These are phyloP conservation scores for Candida dubliniensis DNA, from an alignment of 1,139 yeast genomes.

Conservation along the genomic window DNA sequence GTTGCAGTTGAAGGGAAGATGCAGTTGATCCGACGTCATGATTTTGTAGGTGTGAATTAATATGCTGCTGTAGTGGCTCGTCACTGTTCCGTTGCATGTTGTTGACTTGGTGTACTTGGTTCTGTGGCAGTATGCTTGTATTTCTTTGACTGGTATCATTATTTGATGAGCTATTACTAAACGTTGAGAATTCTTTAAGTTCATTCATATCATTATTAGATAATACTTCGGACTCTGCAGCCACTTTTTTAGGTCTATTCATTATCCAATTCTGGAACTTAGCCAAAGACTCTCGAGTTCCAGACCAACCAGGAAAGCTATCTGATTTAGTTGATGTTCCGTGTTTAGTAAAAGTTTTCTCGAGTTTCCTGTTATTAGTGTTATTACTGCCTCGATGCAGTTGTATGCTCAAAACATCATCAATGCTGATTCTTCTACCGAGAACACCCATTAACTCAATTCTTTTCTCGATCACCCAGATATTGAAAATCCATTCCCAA, in stretches of 20 bases:
- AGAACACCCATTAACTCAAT: slow-evolving; percentile 48
- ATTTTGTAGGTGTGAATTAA: not conserved
- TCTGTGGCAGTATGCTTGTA: slow-evolving; percentile 1
- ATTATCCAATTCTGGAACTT: slow-evolving; percentile 2
- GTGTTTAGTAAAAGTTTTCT: slow-evolving; percentile 5
- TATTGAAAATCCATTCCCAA: slow-evolving; percentile 56
- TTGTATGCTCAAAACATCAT: slow-evolving; percentile 28
- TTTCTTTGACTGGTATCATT: not conserved
- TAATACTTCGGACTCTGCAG: not conserved
- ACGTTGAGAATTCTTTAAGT: slow-evolving; percentile 9
- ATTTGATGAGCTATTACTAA: slow-evolving; percentile 4
- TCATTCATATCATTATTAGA: slow-evolving; percentile 7
- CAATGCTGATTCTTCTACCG: slow-evolving; percentile 46
- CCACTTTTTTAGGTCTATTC: not conserved
- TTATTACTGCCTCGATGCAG: slow-evolving; percentile 1
- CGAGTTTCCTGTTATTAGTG: not conserved
- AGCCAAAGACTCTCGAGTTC: not conserved
- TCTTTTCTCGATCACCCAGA: slow-evolving; percentile 41
- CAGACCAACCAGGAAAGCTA: not conserved
- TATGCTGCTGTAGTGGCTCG: too few relatives aligned
- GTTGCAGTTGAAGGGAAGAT: not conserved
- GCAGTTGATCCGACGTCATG: too few relatives aligned
- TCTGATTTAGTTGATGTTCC: not conserved
- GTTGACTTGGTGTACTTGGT: slow-evolving; percentile 19
- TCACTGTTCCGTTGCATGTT: too few relatives aligned